Base-by-base conservation (phyloP, 257 asterid species). In the Solanum gandarillasii region DNA sequence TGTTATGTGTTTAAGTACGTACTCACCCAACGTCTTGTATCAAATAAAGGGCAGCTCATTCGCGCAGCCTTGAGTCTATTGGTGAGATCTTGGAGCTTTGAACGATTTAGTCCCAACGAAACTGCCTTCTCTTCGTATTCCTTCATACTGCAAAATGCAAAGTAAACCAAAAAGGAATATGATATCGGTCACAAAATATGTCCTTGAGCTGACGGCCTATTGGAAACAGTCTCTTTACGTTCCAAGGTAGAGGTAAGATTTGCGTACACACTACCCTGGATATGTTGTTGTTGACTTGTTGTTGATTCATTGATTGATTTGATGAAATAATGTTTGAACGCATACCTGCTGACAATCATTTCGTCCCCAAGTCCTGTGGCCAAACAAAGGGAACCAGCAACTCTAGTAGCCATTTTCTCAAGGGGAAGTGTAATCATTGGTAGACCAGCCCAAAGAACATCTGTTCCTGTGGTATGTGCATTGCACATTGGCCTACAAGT, bases 401-500 rank as follows among this genome's bases (percentile, higher is more conserved):
- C 99, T 89, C 99, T 91, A 27, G 99, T 96, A 34, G 99, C 99
- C 99, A 97, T 96, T 90, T 97, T 97, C 96, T 96, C 99, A 1
- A 97, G 98, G 74, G 99, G 97, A 88, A 97, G 98, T 62, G 99
- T 97, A 67, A 97, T 81, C 97, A 97, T 94, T 14, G 98, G 99
- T 81, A 97, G 91, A 83, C 99, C 98, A 38, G 99, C 99, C 99
- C 99, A 97, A 87, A 97, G 99, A 90, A 97, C 90, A 89, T 97
- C 99, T 18, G 99, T 97, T 82, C 98, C 97, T 5, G 99, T 95
- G 35, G 99, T 97, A 90, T 97, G 99, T 58, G 98, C 99, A 89
- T 97, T 97, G 96, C 98, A 97, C 48, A 96, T 94, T 9, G 99
- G 99, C 93, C 99, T 97, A 88, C 71, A 68, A 89, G 89, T 68